A percentile compares a stretch with the other conserved stretches of the same genome.
phyloP scores from a whole-genome alignment of 768 basidiomycete species.

The Nevesoporus exiguus region DNA sequence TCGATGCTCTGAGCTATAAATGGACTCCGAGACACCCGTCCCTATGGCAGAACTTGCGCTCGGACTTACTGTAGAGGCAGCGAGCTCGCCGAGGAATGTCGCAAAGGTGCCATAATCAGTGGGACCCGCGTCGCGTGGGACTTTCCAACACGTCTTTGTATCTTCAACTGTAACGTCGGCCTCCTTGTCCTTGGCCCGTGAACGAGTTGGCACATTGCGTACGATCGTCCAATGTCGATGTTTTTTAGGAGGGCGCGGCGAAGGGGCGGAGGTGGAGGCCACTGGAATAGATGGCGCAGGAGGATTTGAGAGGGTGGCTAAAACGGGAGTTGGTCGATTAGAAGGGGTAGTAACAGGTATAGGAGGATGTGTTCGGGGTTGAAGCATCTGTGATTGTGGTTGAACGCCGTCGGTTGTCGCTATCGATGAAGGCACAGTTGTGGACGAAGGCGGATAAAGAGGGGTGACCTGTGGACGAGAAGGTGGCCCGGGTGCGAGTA shows the following conservation, averaged over 20 bases:
- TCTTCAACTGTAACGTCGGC: slow-evolving; percentile 36
- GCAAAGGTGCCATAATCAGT: slow-evolving; percentile 65
- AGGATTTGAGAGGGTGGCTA: slow-evolving; percentile 14
- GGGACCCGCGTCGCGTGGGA: slow-evolving; percentile 49
- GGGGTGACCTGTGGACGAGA: slow-evolving; percentile 56
- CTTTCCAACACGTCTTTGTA: slow-evolving; percentile 42
- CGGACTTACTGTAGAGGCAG: slow-evolving; percentile 29
- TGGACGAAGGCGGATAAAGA: slow-evolving; percentile 44
- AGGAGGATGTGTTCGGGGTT: slow-evolving; percentile 21
- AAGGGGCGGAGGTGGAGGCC: not conserved
- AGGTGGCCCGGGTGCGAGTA: slow-evolving; percentile 55
- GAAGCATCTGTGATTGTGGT: not conserved
- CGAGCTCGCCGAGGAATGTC: slow-evolving; percentile 43
- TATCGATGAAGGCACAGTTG: slow-evolving; percentile 16
- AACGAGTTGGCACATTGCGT: slow-evolving; percentile 48
- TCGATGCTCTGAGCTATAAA: slow-evolving; percentile 15
- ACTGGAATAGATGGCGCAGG: not conserved
- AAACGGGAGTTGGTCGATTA: slow-evolving; percentile 11
- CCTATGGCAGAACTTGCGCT: slow-evolving; percentile 10
- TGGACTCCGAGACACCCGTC: slow-evolving; percentile 2
- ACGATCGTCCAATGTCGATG: slow-evolving; percentile 61
- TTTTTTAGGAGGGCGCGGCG: slow-evolving; percentile 20
- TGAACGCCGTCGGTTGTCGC: not conserved
- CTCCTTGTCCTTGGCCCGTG: slow-evolving; percentile 51
- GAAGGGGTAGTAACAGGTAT: slow-evolving; percentile 29